phyloP scores from a whole-genome alignment of 768 basidiomycete species.

The Tulasnella sp. region DNA sequence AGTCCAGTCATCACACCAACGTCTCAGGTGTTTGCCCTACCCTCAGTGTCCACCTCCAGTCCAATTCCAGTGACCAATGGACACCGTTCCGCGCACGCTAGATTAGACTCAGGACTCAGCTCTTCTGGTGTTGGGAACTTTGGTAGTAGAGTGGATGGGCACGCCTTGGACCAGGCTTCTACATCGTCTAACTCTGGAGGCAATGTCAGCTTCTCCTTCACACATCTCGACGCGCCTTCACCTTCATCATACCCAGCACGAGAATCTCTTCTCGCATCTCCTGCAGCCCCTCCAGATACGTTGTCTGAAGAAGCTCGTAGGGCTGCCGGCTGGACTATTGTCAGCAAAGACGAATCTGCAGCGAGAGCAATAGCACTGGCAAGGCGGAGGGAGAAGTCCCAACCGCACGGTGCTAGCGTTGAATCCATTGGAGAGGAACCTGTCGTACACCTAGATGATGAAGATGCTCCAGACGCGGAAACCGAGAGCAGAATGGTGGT shows the following conservation, averaged over 20 bases:
- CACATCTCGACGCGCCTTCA: constrained; percentile 62
- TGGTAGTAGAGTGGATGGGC: constrained; percentile 24
- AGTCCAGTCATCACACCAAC: constrained; percentile 47
- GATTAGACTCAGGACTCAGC: background rate
- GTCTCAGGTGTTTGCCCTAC: constrained; percentile 21
- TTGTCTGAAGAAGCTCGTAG: constrained; percentile 13
- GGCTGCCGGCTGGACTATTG: constrained; percentile 55
- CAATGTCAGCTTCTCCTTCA: constrained; percentile 65
- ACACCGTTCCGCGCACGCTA: background rate
- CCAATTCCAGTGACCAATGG: constrained; percentile 9
- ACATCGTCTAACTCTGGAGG: constrained; percentile 12
- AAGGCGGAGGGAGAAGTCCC: constrained; percentile 16
- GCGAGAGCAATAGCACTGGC: constrained; percentile 26
- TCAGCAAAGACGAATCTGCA: constrained; percentile 27
- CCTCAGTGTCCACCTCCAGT: background rate
- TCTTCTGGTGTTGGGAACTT: background rate
- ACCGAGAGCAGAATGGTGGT: constrained; percentile 68
- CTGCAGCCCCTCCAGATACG: constrained; percentile 25
- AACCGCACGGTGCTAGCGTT: constrained; percentile 20
- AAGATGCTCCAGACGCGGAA: constrained; percentile 41
- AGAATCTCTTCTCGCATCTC: constrained; percentile 2
- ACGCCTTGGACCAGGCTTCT: constrained; percentile 31
- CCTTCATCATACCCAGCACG: constrained; percentile 64
- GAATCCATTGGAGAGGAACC: constrained; percentile 20
- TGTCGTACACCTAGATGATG: constrained; percentile 22